Conservation (phyloP, 1,284 basidiomycete genomes). For the Flammula alnicola region DNA sequence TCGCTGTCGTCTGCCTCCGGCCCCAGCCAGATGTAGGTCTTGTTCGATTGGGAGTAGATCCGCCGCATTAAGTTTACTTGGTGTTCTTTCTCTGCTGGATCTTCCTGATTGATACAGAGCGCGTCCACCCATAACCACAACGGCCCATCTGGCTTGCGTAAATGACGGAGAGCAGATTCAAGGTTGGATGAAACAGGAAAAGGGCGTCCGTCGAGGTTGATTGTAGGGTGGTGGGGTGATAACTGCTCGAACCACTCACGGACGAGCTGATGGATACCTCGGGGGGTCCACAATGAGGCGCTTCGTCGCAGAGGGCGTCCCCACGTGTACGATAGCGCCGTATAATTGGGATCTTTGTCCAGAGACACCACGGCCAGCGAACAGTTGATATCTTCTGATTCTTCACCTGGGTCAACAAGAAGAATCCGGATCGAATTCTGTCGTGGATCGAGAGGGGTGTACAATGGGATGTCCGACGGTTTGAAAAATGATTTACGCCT, state of each 20-base stretch:
- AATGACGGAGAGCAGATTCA: constrained; percentile 3
- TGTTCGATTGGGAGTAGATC: constrained; percentile 9
- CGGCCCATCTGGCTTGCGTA: not conserved
- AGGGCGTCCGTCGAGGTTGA: constrained; percentile 3
- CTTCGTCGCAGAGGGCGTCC: constrained; percentile 2
- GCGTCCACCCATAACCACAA: constrained; percentile 12
- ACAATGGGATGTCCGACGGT: not conserved
- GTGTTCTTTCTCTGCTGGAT: constrained; percentile 4
- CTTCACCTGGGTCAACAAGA: not conserved
- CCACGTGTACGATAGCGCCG: constrained; percentile 11
- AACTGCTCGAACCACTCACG: not conserved
- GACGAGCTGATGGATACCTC: not conserved
- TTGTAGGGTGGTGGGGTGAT: not conserved
- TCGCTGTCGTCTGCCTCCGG: constrained; percentile 8
- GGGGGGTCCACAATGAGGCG: not conserved
- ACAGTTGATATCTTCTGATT: constrained; percentile 1
- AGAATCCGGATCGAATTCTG: constrained; percentile 4
- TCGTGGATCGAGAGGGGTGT: not conserved
- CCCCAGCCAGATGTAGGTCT: constrained; percentile 12
- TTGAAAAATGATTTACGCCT: not conserved
- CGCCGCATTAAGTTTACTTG: constrained; percentile 8
- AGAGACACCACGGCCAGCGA: not conserved
- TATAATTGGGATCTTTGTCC: constrained; percentile 1
- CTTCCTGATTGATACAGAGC: constrained; percentile 13
- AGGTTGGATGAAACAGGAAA: constrained; percentile 8